phyloP scores from a whole-genome alignment of 1,139 yeast genomes.

The Lodderomyces orthopsilosis region DNA sequence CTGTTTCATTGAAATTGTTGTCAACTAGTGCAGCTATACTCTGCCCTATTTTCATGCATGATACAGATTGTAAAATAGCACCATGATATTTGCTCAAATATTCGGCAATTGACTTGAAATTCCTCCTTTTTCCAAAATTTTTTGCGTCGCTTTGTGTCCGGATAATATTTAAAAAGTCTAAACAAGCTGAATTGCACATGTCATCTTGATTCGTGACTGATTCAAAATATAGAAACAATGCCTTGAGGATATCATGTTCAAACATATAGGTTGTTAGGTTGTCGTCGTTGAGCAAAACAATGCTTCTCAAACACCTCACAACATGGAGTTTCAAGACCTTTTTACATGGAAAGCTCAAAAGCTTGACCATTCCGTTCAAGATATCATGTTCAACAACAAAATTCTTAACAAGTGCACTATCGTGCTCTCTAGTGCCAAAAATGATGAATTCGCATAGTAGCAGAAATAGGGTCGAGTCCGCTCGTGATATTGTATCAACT shows the following conservation, averaged over 20 bases:
- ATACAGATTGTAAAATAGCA: constrained; percentile 14
- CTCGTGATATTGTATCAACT: constrained; percentile 16
- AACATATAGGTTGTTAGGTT: constrained; percentile 57
- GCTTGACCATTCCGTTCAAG: constrained; percentile 48
- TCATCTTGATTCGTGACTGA: constrained; percentile 55
- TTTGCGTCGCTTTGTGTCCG: constrained; percentile 29
- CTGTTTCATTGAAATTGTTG: constrained; percentile 19
- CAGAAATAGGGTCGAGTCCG: constrained; percentile 50
- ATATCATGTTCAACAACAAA: constrained; percentile 60
- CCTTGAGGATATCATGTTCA: constrained; percentile 50
- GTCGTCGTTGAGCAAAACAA: constrained; percentile 60
- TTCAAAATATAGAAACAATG: constrained; percentile 50
- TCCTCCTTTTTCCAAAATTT: constrained; percentile 27
- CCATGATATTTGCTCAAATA: constrained; percentile 47
- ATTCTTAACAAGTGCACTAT: constrained; percentile 50
- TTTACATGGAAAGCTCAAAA: constrained; percentile 37
- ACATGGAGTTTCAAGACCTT: constrained; percentile 63
- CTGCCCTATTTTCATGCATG: constrained; percentile 30
- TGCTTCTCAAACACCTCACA: constrained; percentile 58
- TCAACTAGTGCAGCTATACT: constrained; percentile 32
- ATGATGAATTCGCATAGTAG: constrained; percentile 68
- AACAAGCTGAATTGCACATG: constrained; percentile 71
- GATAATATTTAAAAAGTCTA: constrained; percentile 64
- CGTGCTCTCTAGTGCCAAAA: constrained; percentile 67
- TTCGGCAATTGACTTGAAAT: constrained; percentile 46